phyloP scores from a whole-genome alignment of 306 rosid genomes.

The Trifolium subterraneum region DNA sequence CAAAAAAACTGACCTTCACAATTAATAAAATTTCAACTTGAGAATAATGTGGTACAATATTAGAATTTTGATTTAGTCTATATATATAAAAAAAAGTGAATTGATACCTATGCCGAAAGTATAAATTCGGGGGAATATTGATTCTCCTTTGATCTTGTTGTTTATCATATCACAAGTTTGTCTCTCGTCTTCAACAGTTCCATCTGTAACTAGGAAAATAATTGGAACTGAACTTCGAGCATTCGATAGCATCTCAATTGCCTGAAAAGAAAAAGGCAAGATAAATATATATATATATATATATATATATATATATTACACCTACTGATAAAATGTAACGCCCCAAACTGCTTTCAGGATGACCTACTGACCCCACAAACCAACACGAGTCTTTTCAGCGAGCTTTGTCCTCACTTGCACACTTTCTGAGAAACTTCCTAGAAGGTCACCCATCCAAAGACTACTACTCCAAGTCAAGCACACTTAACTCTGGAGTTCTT shows the following conservation, averaged over 20 bases:
- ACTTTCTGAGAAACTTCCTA: too few relatives aligned
- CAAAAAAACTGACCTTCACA: too few relatives aligned
- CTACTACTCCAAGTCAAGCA: too few relatives aligned
- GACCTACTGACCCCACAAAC: too few relatives aligned
- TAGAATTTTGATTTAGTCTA: conserved; percentile 4
- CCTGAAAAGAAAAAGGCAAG: conserved; percentile 56
- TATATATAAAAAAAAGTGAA: too few relatives aligned
- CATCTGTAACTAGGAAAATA: conserved; percentile 84
- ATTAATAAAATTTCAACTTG: conserved; percentile 25
- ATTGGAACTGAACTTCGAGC: conserved; percentile 62
- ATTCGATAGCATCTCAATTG: conserved; percentile 68
- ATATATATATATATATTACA: conserved; percentile 33
- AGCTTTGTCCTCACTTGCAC: too few relatives aligned
- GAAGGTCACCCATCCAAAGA: too few relatives aligned
- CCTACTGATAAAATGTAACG: not conserved
- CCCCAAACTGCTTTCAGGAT: too few relatives aligned
- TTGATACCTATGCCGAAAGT: conserved; percentile 85
- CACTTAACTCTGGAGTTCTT: too few relatives aligned
- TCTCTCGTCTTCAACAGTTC: conserved; percentile 86
- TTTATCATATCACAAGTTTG: conserved; percentile 63
- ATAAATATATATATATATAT: too few relatives aligned
- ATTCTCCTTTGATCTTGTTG: conserved; percentile 43
- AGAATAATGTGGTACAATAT: conserved; percentile 4
- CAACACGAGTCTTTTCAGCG: too few relatives aligned
- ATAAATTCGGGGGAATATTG: conserved; percentile 68